Conservation (phyloP, 768 basidiomycete genomes). For the Tricholoma flavovirens region DNA sequence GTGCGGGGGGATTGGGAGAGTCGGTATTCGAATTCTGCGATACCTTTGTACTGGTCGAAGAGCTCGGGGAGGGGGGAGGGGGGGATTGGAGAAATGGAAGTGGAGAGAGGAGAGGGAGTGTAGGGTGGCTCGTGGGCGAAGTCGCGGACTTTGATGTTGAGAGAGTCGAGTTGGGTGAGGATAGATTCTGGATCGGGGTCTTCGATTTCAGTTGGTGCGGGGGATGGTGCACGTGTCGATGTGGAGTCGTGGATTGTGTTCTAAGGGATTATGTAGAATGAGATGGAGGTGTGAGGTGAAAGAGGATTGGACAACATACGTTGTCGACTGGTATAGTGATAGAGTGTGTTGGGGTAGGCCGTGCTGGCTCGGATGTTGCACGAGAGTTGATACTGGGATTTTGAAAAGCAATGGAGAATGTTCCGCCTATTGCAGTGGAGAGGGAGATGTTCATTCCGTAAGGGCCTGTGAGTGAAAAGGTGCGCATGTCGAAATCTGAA, state of each 20-base stretch:
- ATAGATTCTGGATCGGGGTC: slow-evolving; percentile 33
- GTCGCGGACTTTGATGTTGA: slow-evolving; percentile 37
- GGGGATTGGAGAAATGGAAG: neutral
- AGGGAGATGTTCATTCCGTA: slow-evolving; percentile 13
- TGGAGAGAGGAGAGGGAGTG: slow-evolving; percentile 3
- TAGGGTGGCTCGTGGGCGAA: slow-evolving; percentile 25
- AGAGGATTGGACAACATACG: slow-evolving; percentile 1
- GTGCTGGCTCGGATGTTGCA: slow-evolving; percentile 10
- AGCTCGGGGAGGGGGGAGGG: slow-evolving; percentile 24
- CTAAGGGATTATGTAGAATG: neutral
- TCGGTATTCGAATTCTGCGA: slow-evolving; percentile 37
- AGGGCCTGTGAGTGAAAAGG: slow-evolving; percentile 9
- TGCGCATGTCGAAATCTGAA: slow-evolving; percentile 11
- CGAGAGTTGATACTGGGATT: slow-evolving; percentile 2
- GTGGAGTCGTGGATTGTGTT: neutral
- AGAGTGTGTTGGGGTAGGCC: neutral
- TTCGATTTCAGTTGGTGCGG: slow-evolving; percentile 31
- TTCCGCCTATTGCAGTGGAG: slow-evolving; percentile 5
- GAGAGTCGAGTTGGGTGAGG: slow-evolving; percentile 17
- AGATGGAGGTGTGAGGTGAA: neutral
- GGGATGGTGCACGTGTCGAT: slow-evolving; percentile 22
- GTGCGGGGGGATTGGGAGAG: slow-evolving; percentile 24
- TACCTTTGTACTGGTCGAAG: slow-evolving; percentile 32
- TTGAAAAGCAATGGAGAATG: slow-evolving; percentile 9
- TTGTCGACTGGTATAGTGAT: slow-evolving; percentile 4